A percentile compares a stretch with the other conserved stretches of the same genome.
Evolutionary conservation across 148 eudicot species (phyloP).

Genomic region (Mesembryanthemum crystallinum): DNA sequence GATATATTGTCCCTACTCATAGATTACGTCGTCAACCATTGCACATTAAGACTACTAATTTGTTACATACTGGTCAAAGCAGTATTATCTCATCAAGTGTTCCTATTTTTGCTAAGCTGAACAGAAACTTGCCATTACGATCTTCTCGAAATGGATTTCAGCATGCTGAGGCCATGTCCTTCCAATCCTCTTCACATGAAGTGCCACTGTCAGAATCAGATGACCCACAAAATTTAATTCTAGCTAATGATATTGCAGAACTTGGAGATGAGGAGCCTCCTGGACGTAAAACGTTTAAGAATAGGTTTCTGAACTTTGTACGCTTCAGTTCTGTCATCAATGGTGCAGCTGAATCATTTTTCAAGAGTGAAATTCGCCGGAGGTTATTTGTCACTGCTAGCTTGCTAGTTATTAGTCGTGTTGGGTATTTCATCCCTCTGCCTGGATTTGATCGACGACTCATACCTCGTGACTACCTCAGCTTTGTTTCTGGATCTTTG

Average conservation of each 20-base stretch:
- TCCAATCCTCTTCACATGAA: conserved; percentile 41
- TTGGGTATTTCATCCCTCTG: conserved; percentile 91
- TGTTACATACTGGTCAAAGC: conserved; percentile 31
- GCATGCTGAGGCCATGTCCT: conserved; percentile 39
- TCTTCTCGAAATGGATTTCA: conserved; percentile 22
- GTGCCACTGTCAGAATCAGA: conserved; percentile 34
- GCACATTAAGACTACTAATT: conserved; percentile 23
- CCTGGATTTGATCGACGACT: conserved; percentile 95
- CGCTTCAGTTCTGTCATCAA: conserved; percentile 64
- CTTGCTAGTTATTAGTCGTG: conserved; percentile 67
- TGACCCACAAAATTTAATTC: conserved; percentile 16
- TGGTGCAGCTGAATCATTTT: conserved; percentile 83
- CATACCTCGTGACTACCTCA: conserved; percentile 78
- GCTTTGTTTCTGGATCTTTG: conserved; percentile 78
- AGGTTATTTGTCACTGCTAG: conserved; percentile 88
- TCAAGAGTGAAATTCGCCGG: conserved; percentile 94
- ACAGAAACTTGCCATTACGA: conserved; percentile 23
- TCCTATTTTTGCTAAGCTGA: conserved; percentile 28
- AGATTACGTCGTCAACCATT: conserved; percentile 21
- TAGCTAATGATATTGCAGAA: conserved; percentile 23
- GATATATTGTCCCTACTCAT: conserved; percentile 8
- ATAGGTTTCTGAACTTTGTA: conserved; percentile 63
- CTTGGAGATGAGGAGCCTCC: conserved; percentile 25
- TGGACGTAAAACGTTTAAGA: conserved; percentile 48
- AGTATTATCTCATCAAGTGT: conserved; percentile 28